Evolutionary conservation across 169 alveolate genomes (phyloP).

Genomic region (Cryptosporidium meleagridis): DNA sequence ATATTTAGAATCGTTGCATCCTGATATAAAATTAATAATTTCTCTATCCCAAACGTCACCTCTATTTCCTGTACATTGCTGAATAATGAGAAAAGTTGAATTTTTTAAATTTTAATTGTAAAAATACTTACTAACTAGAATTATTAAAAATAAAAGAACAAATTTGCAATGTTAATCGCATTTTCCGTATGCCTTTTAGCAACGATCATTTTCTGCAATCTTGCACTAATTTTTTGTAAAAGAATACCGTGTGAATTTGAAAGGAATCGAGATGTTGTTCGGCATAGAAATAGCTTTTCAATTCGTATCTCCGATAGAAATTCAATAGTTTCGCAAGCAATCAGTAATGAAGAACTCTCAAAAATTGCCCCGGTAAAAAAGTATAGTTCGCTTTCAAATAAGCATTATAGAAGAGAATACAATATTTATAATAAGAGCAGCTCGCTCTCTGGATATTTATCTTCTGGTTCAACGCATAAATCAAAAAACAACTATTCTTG

Average conservation of each 20-base stretch:
- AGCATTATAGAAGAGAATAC: background rate
- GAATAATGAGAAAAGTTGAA: background rate
- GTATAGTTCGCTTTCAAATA: conserved; percentile 12
- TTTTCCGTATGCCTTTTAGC: conserved; percentile 39
- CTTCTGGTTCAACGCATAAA: conserved; percentile 24
- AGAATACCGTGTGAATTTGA: conserved; percentile 43
- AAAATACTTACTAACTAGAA: background rate
- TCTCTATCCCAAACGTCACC: conserved; percentile 32
- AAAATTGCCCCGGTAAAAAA: conserved; percentile 26
- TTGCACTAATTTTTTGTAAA: conserved; percentile 46
- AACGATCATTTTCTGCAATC: conserved; percentile 39
- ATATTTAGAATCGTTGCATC: background rate
- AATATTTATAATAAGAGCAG: background rate
- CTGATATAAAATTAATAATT: background rate
- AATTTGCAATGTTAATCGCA: conserved; percentile 36
- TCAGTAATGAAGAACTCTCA: conserved; percentile 27
- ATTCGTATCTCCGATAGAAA: background rate
- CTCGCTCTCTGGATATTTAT: conserved; percentile 15
- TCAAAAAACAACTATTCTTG: conserved; percentile 26
- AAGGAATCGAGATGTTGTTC: background rate
- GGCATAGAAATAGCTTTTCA: background rate
- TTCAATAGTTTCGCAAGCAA: conserved; percentile 8
- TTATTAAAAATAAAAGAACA: background rate
- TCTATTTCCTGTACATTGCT: background rate
- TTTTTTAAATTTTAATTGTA: background rate